phyloP scores from a whole-genome alignment of 2,329 filamentous ascomycete species.

The Pyricularia sp. region DNA sequence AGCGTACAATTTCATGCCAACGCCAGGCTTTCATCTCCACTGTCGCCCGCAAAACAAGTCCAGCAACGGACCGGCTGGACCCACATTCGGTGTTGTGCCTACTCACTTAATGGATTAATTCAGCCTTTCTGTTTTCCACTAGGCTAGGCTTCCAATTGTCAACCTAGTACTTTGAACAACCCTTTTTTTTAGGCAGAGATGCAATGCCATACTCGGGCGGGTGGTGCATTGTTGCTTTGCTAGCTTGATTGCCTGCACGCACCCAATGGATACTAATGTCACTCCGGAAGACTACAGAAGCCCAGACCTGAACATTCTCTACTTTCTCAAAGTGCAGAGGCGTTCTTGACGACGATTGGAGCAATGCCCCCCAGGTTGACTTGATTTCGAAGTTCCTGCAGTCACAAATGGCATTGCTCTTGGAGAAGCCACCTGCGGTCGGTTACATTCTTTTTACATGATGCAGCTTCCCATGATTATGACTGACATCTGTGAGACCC shows the following conservation, averaged over 20 bases:
- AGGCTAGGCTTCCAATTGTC: not conserved
- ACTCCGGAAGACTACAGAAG: not conserved
- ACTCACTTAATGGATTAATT: not conserved
- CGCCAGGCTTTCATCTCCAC: no score
- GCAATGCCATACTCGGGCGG: not conserved
- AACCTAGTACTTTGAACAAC: not conserved
- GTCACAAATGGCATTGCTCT: not conserved
- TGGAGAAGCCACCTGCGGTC: not conserved
- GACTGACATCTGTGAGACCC: not conserved
- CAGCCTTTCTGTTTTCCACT: not conserved
- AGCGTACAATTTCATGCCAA: no score
- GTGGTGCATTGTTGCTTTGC: not conserved
- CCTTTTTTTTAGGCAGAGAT: not conserved
- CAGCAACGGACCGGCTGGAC: not conserved
- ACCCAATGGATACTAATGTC: not conserved
- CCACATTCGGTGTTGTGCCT: not conserved
- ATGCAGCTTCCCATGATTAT: not conserved
- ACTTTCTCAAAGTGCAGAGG: not conserved
- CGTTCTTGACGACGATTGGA: not conserved
- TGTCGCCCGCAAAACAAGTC: no score
- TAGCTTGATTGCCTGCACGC: not conserved
- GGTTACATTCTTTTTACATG: not conserved
- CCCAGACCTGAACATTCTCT: not conserved
- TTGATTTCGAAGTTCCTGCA: not conserved
- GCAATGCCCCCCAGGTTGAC: not conserved